Percentiles rank a stretch among this genome's conserved stretches.
Conservation (phyloP, 2,329 filamentous ascomycete genomes). For the Scytalidium lignicola region DNA sequence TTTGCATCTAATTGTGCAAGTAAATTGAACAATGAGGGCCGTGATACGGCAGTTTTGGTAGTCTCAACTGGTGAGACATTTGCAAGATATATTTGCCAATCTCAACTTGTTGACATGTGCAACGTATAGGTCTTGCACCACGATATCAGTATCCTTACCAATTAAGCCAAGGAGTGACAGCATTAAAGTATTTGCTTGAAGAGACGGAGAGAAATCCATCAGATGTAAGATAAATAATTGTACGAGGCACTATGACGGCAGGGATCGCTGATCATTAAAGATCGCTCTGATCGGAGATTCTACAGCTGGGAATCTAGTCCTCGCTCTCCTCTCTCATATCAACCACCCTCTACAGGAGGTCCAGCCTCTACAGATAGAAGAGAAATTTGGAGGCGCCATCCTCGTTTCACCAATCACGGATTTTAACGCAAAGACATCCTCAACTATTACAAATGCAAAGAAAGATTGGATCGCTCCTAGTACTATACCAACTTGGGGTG, state of each 20-base stretch:
- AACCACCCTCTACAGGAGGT: slow-evolving; percentile 31
- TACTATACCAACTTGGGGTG: slow-evolving; percentile 39
- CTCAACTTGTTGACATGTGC: no score
- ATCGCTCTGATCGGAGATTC: slow-evolving; percentile 48
- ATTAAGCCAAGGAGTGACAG: neutral
- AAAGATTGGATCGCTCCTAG: slow-evolving; percentile 44
- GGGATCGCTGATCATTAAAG: slow-evolving; percentile 12
- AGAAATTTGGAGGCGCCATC: slow-evolving; percentile 42
- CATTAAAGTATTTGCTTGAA: neutral
- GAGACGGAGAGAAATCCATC: neutral
- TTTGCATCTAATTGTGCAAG: neutral
- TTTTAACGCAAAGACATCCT: slow-evolving; percentile 39
- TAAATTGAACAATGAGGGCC: neutral
- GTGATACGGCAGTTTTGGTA: neutral
- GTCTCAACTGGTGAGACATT: neutral
- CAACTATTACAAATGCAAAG: slow-evolving; percentile 38
- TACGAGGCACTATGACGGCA: neutral
- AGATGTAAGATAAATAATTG: neutral
- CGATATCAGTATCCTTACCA: neutral
- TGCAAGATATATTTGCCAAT: no score
- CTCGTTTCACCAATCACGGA: slow-evolving; percentile 55
- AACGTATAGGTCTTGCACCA: neutral
- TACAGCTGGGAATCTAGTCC: slow-evolving; percentile 44
- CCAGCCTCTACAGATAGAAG: slow-evolving; percentile 39
- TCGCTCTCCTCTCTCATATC: slow-evolving; percentile 43